These are phyloP conservation scores for Erodium maritimum DNA, from an alignment of 345 rosid genomes.

Conservation along the genomic window DNA sequence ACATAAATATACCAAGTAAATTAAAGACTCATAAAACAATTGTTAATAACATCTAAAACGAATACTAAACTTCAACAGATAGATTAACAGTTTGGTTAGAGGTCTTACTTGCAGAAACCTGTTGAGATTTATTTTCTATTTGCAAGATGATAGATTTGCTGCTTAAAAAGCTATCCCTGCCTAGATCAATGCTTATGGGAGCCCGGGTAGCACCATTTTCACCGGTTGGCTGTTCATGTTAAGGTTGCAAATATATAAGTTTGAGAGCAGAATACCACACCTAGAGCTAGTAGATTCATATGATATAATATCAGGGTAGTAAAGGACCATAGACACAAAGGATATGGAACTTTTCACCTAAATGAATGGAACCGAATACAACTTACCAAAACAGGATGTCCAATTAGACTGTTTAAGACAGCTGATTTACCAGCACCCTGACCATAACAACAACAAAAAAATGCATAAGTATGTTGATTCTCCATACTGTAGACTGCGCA, in stretches of 20 bases:
- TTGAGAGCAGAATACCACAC: neutral
- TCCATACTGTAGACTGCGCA: neutral
- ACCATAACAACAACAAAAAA: slow-evolving; percentile 7
- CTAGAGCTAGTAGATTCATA: neutral
- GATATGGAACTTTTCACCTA: neutral
- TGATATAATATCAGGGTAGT: neutral
- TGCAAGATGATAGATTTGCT: slow-evolving; percentile 67
- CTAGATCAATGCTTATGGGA: slow-evolving; percentile 67
- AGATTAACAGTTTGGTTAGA: neutral
- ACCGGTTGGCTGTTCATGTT: slow-evolving; percentile 72
- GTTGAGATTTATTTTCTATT: slow-evolving; percentile 84
- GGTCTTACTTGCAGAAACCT: slow-evolving; percentile 85
- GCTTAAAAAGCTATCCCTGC: slow-evolving; percentile 58
- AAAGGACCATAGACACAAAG: neutral
- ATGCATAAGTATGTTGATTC: neutral
- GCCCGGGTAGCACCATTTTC: slow-evolving; percentile 99
- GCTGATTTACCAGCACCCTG: slow-evolving; percentile 99
- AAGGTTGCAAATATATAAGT: neutral
- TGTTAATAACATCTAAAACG: neutral
- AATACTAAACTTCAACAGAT: neutral
- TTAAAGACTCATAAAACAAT: neutral
- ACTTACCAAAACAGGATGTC: slow-evolving; percentile 92
- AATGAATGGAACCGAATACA: slow-evolving; percentile 8
- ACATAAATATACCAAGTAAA: neutral
- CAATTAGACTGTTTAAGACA: slow-evolving; percentile 78